These are phyloP conservation scores for Haematococcus lacustris DNA, from an alignment of 139 green algal genomes.

Conservation along the genomic window DNA sequence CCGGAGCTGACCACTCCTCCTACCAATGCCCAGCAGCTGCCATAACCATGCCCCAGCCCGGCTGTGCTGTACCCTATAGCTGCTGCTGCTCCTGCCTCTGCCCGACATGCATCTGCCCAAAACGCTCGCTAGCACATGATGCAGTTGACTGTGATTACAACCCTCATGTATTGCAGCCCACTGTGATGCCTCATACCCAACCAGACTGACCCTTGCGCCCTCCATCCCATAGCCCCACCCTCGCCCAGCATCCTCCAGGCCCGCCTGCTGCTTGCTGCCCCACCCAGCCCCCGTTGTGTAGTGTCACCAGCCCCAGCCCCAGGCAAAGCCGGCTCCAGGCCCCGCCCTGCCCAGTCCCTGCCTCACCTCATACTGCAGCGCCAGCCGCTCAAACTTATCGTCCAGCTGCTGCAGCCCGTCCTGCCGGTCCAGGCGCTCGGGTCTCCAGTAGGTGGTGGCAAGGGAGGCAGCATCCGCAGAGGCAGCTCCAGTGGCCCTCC, in stretches of 20 bases:
- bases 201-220: neutral
- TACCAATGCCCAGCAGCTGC: no score
- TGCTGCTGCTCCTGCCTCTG: no score
- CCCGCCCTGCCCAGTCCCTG: no score
- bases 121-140: neutral
- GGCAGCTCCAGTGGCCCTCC: neutral
- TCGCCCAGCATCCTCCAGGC: no score
- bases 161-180: neutral
- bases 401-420: slow-evolving; percentile 43
- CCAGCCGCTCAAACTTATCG: slow-evolving; percentile 42
- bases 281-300: neutral
- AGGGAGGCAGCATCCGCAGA: slow-evolving; percentile 34
- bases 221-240: no score
- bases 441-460: slow-evolving; percentile 64
- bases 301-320: neutral
- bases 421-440: slow-evolving; percentile 59
- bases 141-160: no score
- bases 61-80: no score
- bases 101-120: no score
- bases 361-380: slow-evolving; percentile 15
- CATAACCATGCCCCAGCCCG: no score
- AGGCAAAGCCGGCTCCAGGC: no score
- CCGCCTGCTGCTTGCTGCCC: neutral
- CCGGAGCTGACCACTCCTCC: no score
- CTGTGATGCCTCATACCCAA: neutral